Percentiles rank a stretch among this genome's conserved stretches.
These are phyloP conservation scores for Rhodotorula sp. DNA, from an alignment of 1,284 basidiomycete species.

Conservation along the genomic window DNA sequence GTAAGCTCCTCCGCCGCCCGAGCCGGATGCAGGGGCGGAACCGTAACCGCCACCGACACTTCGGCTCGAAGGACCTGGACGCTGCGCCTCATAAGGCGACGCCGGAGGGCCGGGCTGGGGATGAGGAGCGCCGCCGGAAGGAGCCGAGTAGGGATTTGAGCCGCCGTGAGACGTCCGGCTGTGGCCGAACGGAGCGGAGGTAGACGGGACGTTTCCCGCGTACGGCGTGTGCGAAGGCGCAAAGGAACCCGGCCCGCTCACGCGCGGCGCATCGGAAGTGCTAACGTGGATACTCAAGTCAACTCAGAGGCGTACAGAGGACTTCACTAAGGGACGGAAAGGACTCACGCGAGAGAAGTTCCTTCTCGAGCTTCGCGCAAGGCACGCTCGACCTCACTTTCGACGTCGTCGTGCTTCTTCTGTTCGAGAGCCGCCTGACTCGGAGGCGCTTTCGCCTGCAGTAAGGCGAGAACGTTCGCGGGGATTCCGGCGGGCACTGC, in stretches of 20 bases:
- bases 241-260: too few relatives aligned
- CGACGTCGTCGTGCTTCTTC: conserved; percentile 12
- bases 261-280: too few relatives aligned
- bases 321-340: neutral
- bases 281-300: too few relatives aligned
- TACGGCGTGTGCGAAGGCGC: too few relatives aligned
- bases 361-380: conserved; percentile 26
- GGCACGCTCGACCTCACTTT: conserved; percentile 23
- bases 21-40: too few relatives aligned
- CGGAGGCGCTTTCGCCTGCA: conserved; percentile 3
- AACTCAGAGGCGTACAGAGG: neutral
- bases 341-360: neutral
- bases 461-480: conserved; percentile 32
- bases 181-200: conserved; percentile 32
- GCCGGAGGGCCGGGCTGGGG: too few relatives aligned
- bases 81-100: too few relatives aligned
- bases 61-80: too few relatives aligned
- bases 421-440: conserved; percentile 17
- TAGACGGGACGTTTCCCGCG: conserved; percentile 40
- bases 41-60: too few relatives aligned
- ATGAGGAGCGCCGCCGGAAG: too few relatives aligned
- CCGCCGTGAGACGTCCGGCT: neutral
- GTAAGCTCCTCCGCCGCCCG: too few relatives aligned
- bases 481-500: conserved; percentile 12
- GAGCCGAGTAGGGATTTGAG: neutral